Evolutionary conservation across 192 early-diverging fungal species (phyloP).

Genomic region (Backusella sp.): DNA sequence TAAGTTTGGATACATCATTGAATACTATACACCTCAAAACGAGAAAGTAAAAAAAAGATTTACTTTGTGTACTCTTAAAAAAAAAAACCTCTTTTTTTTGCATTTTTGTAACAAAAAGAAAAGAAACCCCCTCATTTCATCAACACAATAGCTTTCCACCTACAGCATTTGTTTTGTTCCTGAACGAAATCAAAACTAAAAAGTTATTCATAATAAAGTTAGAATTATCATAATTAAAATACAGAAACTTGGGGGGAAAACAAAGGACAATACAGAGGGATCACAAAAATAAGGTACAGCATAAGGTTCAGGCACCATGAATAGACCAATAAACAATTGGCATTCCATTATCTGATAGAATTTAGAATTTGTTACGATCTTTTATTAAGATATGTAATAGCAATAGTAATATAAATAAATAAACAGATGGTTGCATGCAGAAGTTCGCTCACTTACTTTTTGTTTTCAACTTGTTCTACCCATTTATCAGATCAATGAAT

Average conservation of each 20-base stretch:
- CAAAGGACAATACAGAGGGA: not conserved
- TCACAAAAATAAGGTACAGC: not conserved
- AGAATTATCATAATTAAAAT: not conserved
- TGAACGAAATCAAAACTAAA: not conserved
- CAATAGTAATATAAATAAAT: not conserved
- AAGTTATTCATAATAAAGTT: not conserved
- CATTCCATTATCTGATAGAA: not conserved
- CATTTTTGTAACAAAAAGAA: too few species aligned
- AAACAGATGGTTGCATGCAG: not conserved
- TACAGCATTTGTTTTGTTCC: not conserved
- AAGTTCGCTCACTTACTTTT: not conserved
- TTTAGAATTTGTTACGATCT: not conserved
- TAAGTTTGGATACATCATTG: too few species aligned
- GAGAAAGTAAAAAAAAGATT: too few species aligned
- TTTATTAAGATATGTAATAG: not conserved
- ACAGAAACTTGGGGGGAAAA: not conserved
- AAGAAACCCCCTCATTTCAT: not conserved
- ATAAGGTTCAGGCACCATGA: not conserved
- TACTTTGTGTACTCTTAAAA: too few species aligned
- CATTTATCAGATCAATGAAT: not conserved
- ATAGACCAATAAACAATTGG: constrained; percentile 2
- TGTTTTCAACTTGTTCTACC: not conserved
- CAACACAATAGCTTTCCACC: not conserved
- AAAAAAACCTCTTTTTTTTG: too few species aligned
- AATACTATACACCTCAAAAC: too few species aligned